Evolutionary conservation across 2,329 filamentous ascomycete species (phyloP), one percentile per base, ranked within the genome.

Genomic region (Corynespora cassiicola): DNA sequence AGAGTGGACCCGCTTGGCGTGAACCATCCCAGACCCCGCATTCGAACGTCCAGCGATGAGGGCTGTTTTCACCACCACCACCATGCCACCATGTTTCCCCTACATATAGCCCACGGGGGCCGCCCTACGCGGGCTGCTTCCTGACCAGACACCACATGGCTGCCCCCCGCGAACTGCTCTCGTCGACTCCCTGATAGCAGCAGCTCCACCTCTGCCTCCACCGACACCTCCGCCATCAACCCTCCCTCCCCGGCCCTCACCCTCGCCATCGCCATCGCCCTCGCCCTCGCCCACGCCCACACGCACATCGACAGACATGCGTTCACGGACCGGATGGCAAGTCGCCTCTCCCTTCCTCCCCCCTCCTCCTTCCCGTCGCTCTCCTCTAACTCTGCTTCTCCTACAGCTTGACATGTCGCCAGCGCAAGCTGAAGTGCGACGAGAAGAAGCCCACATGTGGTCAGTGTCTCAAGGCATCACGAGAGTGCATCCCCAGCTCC

Each of bases 351-450:
- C 22, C 22, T 15, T 38, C 25, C 11, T 20, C 16, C 16, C 8
- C 11, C 39, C 16, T 32, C 9, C 31, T 12, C 12, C 12, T 7
- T 19, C 23, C 31, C 15, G 10, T 17, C 11, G 24, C 27, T 34
- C 31, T 39, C 39, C 36, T 21, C 50, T 48, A 27, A 51, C 45
- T 19, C 15, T 29, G 9, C 26, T 21, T 14, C 27, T 14, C 27
- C 24, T 27, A 15, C 39, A 69, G 66, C 47, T 58, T 68, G 45
- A 82, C 78, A 52, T 82, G 79, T 69, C 78, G 79, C 40, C 74
- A 76, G 60, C 72, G 79, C 48, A 82, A 85, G 73, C 73, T 85
- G 47, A 85, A 85, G 71, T 85, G 82, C 65, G 79, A 82, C 54
- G 82, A 85, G 63, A 75, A 75, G 58, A 81, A 79, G 48, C 82